Conservation (phyloP, 2,329 filamentous ascomycete species). For the Sporothrix humicola region DNA sequence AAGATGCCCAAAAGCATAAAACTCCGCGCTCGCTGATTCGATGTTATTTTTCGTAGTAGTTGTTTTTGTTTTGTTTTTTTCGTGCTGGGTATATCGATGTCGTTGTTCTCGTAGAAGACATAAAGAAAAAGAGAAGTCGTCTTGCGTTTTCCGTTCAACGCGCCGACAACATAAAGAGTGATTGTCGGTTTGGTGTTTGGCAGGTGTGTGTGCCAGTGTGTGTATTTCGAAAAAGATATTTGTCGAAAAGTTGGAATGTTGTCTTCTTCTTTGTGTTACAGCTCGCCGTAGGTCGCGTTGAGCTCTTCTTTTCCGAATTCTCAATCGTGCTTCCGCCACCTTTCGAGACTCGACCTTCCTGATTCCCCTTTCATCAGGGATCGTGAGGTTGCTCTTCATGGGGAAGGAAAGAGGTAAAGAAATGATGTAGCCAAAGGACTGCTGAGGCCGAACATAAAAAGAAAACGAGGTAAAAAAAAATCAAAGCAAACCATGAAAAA, state of each 20-base stretch:
- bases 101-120: constrained; percentile 28
- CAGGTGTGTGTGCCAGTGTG: not conserved
- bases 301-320: not conserved
- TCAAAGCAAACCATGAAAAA: constrained; percentile 35
- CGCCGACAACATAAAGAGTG: not conserved
- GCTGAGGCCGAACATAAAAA: constrained; percentile 29
- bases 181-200: not conserved
- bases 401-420: constrained; percentile 33
- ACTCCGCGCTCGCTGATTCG: constrained; percentile 16
- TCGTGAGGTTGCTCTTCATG: not conserved
- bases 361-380: constrained; percentile 36
- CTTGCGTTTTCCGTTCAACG: not conserved
- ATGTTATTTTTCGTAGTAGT: not conserved
- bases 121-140: not conserved
- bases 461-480: constrained; percentile 40
- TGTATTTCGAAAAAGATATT: not conserved
- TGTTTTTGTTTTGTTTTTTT: not conserved
- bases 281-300: not conserved
- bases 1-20: not conserved
- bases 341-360: not conserved
- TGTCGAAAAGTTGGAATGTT: constrained; percentile 8
- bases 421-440: constrained; percentile 13
- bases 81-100: not conserved
- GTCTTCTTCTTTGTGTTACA: not conserved
- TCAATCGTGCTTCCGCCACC: not conserved